phyloP scores from a whole-genome alignment of 805 yeast species.

The Suhomyces tanzawaensis region DNA sequence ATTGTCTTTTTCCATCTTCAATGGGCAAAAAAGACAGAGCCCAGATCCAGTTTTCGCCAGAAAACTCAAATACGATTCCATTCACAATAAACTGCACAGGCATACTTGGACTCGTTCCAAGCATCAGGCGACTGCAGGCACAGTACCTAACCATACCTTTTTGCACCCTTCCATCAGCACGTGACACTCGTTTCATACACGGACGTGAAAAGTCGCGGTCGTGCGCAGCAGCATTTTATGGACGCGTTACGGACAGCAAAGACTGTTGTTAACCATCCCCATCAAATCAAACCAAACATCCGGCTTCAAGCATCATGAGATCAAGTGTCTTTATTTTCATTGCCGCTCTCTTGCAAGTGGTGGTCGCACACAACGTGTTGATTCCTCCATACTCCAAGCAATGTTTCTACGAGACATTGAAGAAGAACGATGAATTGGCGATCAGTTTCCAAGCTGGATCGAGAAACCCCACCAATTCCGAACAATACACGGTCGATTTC shows the following conservation, averaged over 20 bases:
- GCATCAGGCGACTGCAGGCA: too few relatives aligned
- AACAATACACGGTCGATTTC: conserved; percentile 68
- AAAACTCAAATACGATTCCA: too few relatives aligned
- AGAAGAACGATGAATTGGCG: conserved; percentile 80
- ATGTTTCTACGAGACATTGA: conserved; percentile 84
- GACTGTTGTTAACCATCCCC: not conserved
- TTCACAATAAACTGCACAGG: too few relatives aligned
- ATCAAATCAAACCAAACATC: not conserved
- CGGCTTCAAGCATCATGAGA: conserved; percentile 3
- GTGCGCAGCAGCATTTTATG: conserved; percentile 4
- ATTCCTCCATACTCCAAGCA: conserved; percentile 80
- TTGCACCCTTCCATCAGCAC: too few relatives aligned
- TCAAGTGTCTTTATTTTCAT: conserved; percentile 1
- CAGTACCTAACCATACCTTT: too few relatives aligned
- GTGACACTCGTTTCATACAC: too few relatives aligned
- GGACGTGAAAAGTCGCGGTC: too few relatives aligned
- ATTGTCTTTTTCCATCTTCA: too few relatives aligned
- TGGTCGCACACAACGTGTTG: conserved; percentile 72
- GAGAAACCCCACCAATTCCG: conserved; percentile 68
- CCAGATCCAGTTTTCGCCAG: too few relatives aligned
- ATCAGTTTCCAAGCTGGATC: conserved; percentile 93
- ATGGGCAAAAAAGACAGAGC: too few relatives aligned
- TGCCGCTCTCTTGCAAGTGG: conserved; percentile 5
- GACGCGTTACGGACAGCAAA: conserved; percentile 6
- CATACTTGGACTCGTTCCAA: too few relatives aligned